A percentile compares a stretch with the other conserved stretches of the same genome.
These are phyloP conservation scores for Eucalyptus albens DNA, from an alignment of 345 rosid genomes.

Conservation along the genomic window DNA sequence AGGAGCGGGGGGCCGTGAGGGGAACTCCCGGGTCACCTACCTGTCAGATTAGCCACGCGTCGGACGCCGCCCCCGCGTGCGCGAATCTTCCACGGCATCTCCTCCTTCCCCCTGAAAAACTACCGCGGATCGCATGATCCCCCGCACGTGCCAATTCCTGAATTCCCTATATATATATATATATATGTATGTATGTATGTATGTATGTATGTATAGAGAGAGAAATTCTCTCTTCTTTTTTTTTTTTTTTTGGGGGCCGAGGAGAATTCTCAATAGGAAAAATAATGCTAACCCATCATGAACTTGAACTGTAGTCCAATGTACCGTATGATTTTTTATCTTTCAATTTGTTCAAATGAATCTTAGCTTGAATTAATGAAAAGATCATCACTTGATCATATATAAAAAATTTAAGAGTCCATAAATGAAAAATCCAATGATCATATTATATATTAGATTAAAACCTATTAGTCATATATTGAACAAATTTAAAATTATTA, in stretches of 20 bases:
- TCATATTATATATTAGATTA: too few relatives aligned
- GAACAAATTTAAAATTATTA: too few relatives aligned
- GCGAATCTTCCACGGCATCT: not conserved
- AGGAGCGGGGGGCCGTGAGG: not conserved
- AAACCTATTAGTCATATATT: fast-evolving
- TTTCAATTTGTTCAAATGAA: fast-evolving
- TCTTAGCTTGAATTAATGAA: fast-evolving
- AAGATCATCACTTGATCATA: fast-evolving
- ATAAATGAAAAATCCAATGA: too few relatives aligned
- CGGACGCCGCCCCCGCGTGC: not conserved
- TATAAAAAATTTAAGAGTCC: fast-evolving
- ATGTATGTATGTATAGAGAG: fast-evolving
- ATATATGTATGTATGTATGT: fast-evolving
- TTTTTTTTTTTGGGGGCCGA: too few relatives aligned
- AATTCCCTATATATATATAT: not conserved
- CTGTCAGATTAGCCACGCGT: not conserved
- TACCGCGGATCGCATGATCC: not conserved
- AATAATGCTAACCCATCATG: fast-evolving
- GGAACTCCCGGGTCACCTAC: not conserved
- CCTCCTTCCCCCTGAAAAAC: not conserved
- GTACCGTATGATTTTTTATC: too few relatives aligned
- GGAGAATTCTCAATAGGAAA: too few relatives aligned
- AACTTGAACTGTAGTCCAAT: fast-evolving
- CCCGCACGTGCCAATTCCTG: not conserved
- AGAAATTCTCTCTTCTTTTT: too few relatives aligned